These are phyloP conservation scores for Lodderomyces beijingensis DNA, from an alignment of 1,139 yeast species.

Conservation along the genomic window DNA sequence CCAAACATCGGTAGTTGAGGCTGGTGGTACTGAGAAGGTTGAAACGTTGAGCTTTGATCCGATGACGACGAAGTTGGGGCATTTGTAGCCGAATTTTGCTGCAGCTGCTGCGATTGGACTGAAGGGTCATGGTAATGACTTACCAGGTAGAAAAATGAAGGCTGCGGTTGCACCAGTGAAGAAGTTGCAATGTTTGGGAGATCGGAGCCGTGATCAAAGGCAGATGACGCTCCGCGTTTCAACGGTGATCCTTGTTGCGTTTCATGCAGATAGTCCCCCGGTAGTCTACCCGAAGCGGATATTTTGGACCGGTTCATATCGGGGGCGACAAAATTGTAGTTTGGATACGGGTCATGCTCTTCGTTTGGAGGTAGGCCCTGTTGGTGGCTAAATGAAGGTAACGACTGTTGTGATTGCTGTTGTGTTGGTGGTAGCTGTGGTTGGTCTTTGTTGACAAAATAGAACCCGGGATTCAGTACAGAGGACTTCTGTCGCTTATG, in stretches of 20 bases:
- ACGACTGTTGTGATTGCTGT: slow-evolving; percentile 1
- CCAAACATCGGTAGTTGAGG: slow-evolving; percentile 2
- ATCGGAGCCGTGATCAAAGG: slow-evolving; percentile 7
- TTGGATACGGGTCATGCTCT: background rate
- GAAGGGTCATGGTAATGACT: slow-evolving; percentile 8
- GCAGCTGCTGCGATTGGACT: too few species aligned
- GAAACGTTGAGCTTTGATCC: too few species aligned
- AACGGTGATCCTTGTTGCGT: slow-evolving; percentile 8
- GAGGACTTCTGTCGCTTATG: slow-evolving; percentile 45
- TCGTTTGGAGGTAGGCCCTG: slow-evolving; percentile 2
- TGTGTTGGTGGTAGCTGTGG: background rate
- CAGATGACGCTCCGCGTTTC: slow-evolving; percentile 11
- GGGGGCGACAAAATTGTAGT: background rate
- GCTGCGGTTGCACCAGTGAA: slow-evolving; percentile 6
- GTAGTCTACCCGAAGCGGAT: slow-evolving; percentile 1
- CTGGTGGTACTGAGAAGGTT: slow-evolving; percentile 3
- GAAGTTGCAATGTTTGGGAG: background rate
- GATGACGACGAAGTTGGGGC: too few species aligned
- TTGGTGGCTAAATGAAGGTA: slow-evolving; percentile 1
- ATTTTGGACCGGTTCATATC: background rate
- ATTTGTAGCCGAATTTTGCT: too few species aligned
- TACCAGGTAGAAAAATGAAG: slow-evolving; percentile 2
- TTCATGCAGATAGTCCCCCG: background rate
- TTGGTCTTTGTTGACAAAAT: slow-evolving; percentile 13
- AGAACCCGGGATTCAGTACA: slow-evolving; percentile 32